Percentiles rank a stretch among this genome's conserved stretches.
phyloP scores from a whole-genome alignment of 306 rosid species.

The Rosa lucieae region DNA sequence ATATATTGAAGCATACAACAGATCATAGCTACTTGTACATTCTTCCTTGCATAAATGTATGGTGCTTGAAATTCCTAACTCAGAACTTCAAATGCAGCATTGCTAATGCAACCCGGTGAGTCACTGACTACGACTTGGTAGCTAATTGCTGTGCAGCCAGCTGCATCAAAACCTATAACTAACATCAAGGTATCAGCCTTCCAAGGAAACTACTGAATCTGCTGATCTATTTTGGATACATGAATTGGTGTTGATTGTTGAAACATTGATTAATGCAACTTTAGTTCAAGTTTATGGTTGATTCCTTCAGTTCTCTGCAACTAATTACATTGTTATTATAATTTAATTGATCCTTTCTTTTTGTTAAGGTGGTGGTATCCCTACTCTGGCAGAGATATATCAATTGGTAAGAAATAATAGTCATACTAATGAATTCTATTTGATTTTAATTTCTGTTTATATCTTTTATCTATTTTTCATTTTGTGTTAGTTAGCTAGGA shows the following conservation, averaged over 20 bases:
- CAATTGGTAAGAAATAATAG: constrained; percentile 61
- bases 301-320: constrained; percentile 14
- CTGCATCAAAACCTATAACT: not conserved
- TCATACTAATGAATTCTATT: constrained; percentile 16
- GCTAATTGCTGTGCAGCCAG: not conserved
- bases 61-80: not conserved
- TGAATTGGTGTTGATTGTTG: too few species aligned
- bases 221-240: too few species aligned
- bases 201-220: too few species aligned
- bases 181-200: too few species aligned
- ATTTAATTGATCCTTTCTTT: constrained; percentile 14
- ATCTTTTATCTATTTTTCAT: too few species aligned
- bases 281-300: constrained; percentile 17
- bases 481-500: too few species aligned
- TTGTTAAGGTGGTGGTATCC: constrained; percentile 69
- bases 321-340: constrained; percentile 22
- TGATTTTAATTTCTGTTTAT: too few species aligned
- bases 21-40: too few species aligned
- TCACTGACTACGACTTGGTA: not conserved
- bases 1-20: too few species aligned
- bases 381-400: constrained; percentile 67
- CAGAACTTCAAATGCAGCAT: not conserved
- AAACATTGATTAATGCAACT: constrained; percentile 31
- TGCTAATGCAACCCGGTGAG: not conserved
- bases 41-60: too few species aligned